Base-by-base conservation (phyloP, 345 rosid genomes). In the Acer saccharum region DNA sequence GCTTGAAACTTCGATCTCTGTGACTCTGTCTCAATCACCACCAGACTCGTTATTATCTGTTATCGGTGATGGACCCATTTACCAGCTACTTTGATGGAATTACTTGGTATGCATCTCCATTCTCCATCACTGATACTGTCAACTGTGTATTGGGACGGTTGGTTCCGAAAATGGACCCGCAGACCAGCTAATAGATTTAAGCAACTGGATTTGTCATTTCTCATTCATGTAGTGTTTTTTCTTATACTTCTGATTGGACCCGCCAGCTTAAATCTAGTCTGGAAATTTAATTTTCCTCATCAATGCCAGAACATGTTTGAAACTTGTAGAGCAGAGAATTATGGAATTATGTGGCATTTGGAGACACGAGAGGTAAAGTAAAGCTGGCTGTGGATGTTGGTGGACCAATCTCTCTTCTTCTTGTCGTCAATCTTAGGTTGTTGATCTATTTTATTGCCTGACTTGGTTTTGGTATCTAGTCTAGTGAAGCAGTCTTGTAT, bases 271-370 rank as follows among this genome's bases (percentile, higher is more conserved):
- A 65, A 27, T 70, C 44, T 69, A 18, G 74, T 39, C 81, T 50
- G 83, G 64, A 43, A 76, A 77, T 25, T 58, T 72, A 27, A 35
- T 35, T 70, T 64, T 76, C 58, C 12, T 46, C 67, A 23, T 81
- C 80, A 54, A 61, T 75, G 79, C 73, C 75, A 73, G 77, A 78
- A 80, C 75, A 84, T 71, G 81, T 10, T 43, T 10, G 41, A 0
- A 46, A 52, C 41, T 32, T 7, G 43, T 9, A 66, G 3, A 44
- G 17, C 44, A 32, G 39, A 35, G 39, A 32, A 4, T 32, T 32
- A 32, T 32, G 35, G 74, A 39, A 13, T 23, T 14, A 64, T 35
- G 39, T 71, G n/a, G 61, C 65, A 68, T 16, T 32, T 2, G 55
- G 39, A 35, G 39, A 4, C 39, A 4, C 6, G 39, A 35, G 39